A percentile compares a stretch with the other conserved stretches of the same genome.
phyloP scores from a whole-genome alignment of 164 flowering plant species.

The Sextonia rubra region DNA sequence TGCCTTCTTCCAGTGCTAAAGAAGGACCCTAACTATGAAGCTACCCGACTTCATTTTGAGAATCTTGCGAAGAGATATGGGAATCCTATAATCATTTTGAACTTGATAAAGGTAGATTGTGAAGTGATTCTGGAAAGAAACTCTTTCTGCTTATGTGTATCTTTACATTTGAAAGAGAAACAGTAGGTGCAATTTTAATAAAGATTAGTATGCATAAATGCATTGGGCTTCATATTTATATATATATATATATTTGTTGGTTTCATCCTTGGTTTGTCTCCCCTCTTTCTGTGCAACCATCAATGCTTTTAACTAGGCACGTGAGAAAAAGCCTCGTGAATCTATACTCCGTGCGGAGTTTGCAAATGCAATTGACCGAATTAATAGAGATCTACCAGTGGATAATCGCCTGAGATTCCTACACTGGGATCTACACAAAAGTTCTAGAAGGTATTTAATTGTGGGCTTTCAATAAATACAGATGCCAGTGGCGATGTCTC shows the following conservation, averaged over 20 bases:
- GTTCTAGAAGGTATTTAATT: conserved; percentile 55
- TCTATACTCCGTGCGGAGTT: conserved; percentile 87
- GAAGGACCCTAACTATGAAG: conserved; percentile 71
- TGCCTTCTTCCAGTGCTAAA: conserved; percentile 58
- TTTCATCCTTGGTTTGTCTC: neutral
- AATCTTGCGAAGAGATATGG: conserved; percentile 92
- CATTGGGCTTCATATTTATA: neutral
- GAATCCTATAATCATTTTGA: conserved; percentile 78
- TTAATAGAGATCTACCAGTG: conserved; percentile 57
- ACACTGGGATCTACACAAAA: conserved; percentile 85
- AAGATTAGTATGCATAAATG: neutral
- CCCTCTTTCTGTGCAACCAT: neutral
- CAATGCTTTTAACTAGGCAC: conserved; percentile 39
- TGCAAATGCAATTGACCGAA: conserved; percentile 67
- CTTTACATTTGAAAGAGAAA: neutral
- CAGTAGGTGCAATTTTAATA: neutral
- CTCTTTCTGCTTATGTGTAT: neutral
- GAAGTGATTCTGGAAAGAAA: neutral
- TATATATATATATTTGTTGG: neutral
- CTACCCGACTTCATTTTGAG: conserved; percentile 86
- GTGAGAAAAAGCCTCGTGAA: conserved; percentile 89
- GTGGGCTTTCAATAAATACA: neutral
- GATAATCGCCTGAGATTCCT: conserved; percentile 72
- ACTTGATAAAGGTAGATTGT: conserved; percentile 78
- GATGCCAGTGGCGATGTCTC: neutral